Evolutionary conservation across 1,139 yeast genomes (phyloP).

Genomic region (Pichia sp.): DNA sequence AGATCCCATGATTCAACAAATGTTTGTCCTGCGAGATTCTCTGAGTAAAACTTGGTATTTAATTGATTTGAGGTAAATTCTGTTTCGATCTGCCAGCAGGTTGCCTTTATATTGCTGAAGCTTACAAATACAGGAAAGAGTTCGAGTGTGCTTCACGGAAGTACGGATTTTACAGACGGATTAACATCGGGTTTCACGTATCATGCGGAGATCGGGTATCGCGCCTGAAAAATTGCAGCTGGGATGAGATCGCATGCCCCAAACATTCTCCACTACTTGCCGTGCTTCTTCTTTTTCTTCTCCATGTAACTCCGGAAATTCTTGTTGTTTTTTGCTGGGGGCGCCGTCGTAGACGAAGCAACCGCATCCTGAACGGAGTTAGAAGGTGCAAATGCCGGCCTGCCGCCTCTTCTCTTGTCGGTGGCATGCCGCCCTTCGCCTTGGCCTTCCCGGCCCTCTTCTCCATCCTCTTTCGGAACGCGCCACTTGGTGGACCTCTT

Average conservation of each 20-base stretch:
- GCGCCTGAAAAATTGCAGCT: no score
- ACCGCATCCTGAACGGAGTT: conserved; percentile 2
- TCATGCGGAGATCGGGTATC: no score
- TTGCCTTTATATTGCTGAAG: no score
- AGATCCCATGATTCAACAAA: background rate
- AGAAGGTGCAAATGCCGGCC: conserved; percentile 9
- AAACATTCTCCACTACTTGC: background rate
- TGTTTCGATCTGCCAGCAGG: no score
- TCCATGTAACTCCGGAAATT: conserved; percentile 20
- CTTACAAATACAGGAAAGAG: no score
- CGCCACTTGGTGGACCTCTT: conserved; percentile 22
- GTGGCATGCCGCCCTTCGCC: conserved; percentile 2
- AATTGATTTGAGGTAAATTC: no score
- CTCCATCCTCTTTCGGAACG: conserved; percentile 16
- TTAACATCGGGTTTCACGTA: no score
- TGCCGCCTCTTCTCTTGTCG: conserved; percentile 13
- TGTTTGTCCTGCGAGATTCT: no score
- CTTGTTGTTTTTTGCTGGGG: conserved; percentile 12
- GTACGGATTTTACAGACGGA: no score
- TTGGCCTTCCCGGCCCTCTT: conserved; percentile 7
- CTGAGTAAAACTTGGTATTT: no score
- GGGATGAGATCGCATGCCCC: no score
- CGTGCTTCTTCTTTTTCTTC: conserved; percentile 42
- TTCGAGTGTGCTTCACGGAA: no score
- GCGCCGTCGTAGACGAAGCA: background rate